A percentile compares a stretch with the other conserved stretches of the same genome.
phyloP scores from a whole-genome alignment of 345 rosid species.

The Microcos paniculata region DNA sequence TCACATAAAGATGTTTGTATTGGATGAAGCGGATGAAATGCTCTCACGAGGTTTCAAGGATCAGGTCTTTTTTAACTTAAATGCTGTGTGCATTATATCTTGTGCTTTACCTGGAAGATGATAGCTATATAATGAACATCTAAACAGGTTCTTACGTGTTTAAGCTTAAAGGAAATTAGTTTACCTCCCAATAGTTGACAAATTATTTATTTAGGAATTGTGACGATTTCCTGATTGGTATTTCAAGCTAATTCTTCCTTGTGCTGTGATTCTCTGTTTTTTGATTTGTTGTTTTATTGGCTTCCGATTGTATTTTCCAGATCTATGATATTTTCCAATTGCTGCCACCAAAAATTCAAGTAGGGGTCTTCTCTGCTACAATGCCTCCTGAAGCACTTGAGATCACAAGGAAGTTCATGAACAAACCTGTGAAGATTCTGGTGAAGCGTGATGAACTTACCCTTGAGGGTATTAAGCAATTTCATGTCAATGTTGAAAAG shows the following conservation, averaged over 20 bases:
- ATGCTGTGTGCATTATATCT: neutral
- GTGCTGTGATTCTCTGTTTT: neutral
- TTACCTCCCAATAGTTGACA: neutral
- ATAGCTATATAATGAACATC: neutral
- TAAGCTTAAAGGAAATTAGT: neutral
- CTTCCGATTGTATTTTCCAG: constrained; percentile 20
- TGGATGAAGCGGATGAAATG: constrained; percentile 88
- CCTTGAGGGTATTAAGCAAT: constrained; percentile 45
- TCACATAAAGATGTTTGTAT: constrained; percentile 61
- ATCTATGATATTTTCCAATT: constrained; percentile 50
- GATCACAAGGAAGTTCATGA: constrained; percentile 52
- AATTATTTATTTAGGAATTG: neutral
- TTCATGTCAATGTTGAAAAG: constrained; percentile 34
- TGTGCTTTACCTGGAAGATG: neutral
- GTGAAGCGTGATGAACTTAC: constrained; percentile 53
- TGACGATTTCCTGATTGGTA: neutral
- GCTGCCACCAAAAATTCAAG: constrained; percentile 43
- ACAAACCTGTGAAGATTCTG: constrained; percentile 48
- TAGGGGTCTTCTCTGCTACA: constrained; percentile 55
- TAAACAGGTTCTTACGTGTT: neutral
- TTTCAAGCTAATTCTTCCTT: neutral
- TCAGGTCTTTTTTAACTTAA: constrained; percentile 41
- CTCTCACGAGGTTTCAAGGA: constrained; percentile 87
- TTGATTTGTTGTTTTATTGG: neutral
- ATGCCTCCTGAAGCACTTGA: constrained; percentile 60